These are phyloP conservation scores for Fusarium sp. DNA, from an alignment of 2,329 filamentous ascomycete genomes.

Conservation along the genomic window DNA sequence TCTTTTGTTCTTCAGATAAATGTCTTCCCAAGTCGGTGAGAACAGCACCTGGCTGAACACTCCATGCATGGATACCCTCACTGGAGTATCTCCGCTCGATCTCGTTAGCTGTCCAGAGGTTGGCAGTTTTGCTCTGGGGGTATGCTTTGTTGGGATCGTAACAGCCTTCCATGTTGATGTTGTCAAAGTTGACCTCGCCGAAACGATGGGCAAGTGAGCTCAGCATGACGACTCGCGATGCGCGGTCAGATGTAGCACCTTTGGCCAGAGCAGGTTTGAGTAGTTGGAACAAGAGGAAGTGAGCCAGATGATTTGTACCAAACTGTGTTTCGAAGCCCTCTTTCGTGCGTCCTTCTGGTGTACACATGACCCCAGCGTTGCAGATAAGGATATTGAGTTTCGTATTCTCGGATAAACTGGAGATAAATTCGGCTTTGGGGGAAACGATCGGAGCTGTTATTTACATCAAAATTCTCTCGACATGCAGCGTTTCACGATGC, in stretches of 20 bases:
- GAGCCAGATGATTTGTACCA: neutral
- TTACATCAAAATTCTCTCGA: neutral
- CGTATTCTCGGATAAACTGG: neutral
- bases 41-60: conserved; percentile 1
- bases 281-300: neutral
- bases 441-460: neutral
- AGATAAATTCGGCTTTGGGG: fast-evolving
- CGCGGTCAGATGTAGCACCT: neutral
- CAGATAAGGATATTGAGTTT: conserved; percentile 2
- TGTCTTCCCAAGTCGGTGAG: neutral
- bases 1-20: conserved; percentile 6
- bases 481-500: neutral
- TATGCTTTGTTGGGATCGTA: conserved; percentile 10
- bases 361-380: conserved; percentile 13
- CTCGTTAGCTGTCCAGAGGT: conserved; percentile 15
- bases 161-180: conserved; percentile 7
- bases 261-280: neutral
- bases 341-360: neutral
- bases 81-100: neutral
- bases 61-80: neutral
- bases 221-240: neutral
- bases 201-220: conserved; percentile 10
- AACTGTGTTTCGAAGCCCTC: conserved; percentile 12
- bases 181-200: neutral
- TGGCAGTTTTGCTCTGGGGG: neutral